Evolutionary conservation across 352 stramenopile species (phyloP).

Genomic region (Pythium dissimile): DNA sequence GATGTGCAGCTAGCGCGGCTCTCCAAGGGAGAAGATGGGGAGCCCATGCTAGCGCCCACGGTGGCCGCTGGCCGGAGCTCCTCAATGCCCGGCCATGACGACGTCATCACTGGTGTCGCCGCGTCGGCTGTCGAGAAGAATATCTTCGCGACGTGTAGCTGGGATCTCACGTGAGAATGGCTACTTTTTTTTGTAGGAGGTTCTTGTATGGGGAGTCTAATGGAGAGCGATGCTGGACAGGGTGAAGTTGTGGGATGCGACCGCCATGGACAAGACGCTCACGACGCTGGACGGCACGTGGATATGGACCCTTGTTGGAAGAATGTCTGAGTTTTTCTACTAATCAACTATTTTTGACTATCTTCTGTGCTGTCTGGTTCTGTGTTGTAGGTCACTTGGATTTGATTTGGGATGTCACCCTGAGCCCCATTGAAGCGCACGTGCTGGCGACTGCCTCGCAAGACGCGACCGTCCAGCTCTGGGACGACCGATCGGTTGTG

Average conservation of each 20-base stretch:
- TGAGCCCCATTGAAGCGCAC: slow-evolving; percentile 37
- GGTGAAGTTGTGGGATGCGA: slow-evolving; percentile 78
- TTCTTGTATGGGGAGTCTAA: no score
- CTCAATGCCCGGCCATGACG: slow-evolving; percentile 51
- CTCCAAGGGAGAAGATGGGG: slow-evolving; percentile 31
- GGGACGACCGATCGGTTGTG: slow-evolving; percentile 53
- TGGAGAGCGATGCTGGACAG: slow-evolving; percentile 17
- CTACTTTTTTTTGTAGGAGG: neutral
- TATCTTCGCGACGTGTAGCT: slow-evolving; percentile 52
- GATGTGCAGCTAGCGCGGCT: slow-evolving; percentile 53
- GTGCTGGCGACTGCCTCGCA: slow-evolving; percentile 60
- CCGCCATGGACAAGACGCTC: slow-evolving; percentile 38
- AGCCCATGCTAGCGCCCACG: slow-evolving; percentile 39
- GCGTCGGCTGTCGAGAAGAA: slow-evolving; percentile 40
- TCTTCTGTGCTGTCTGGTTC: neutral
- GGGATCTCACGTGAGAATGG: slow-evolving; percentile 62
- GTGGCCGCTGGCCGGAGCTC: slow-evolving; percentile 5
- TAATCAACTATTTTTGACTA: neutral
- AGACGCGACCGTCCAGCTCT: slow-evolving; percentile 68
- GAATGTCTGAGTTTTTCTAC: no score
- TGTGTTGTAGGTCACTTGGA: slow-evolving; percentile 48
- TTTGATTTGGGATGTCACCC: slow-evolving; percentile 67
- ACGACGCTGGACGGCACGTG: slow-evolving; percentile 53
- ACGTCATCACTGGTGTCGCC: slow-evolving; percentile 59
- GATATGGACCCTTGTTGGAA: no score